These are phyloP conservation scores for Clavariopsis aquatica DNA, from an alignment of 495 filamentous ascomycete genomes.

Conservation along the genomic window DNA sequence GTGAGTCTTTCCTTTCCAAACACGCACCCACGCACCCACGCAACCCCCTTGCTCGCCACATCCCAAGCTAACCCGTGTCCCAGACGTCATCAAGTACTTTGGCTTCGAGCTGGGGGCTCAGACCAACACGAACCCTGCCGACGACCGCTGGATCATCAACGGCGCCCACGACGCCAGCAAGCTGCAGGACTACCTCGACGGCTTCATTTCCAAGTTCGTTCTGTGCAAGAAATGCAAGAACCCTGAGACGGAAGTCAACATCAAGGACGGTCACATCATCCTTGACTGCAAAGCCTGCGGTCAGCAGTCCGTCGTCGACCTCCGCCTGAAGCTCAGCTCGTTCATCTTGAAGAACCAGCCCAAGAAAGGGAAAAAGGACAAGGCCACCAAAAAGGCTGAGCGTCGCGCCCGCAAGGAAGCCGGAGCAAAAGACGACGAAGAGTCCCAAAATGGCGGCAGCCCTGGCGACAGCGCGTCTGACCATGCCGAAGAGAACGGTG, in stretches of 20 bases:
- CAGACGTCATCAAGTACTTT: conserved; percentile 97
- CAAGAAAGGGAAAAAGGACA: conserved; percentile 95
- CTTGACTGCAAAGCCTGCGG: conserved; percentile 99
- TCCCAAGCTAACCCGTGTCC: background rate
- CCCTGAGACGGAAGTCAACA: conserved; percentile 91
- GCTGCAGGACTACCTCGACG: conserved; percentile 97
- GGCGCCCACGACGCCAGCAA: conserved; percentile 93
- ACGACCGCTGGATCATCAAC: conserved; percentile 99
- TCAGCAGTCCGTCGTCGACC: conserved; percentile 84
- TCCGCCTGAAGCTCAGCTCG: conserved; percentile 90
- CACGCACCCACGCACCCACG: no score
- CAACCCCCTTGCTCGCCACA: background rate
- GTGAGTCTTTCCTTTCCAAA: conserved; percentile 46
- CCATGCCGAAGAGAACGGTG: conserved; percentile 71
- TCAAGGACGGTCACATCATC: conserved; percentile 86
- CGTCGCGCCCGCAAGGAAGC: conserved; percentile 67
- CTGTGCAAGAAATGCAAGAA: conserved; percentile 99
- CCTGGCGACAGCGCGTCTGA: conserved; percentile 76
- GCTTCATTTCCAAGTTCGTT: conserved; percentile 96
- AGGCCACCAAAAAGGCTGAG: conserved; percentile 79
- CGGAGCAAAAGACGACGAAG: conserved; percentile 53
- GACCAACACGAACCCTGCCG: conserved; percentile 93
- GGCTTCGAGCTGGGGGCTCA: conserved; percentile 98
- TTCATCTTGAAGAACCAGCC: conserved; percentile 96
- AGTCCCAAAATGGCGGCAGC: conserved; percentile 62